These are phyloP conservation scores for Meyerozyma athensensis DNA, from an alignment of 1,139 yeast genomes.

Conservation along the genomic window DNA sequence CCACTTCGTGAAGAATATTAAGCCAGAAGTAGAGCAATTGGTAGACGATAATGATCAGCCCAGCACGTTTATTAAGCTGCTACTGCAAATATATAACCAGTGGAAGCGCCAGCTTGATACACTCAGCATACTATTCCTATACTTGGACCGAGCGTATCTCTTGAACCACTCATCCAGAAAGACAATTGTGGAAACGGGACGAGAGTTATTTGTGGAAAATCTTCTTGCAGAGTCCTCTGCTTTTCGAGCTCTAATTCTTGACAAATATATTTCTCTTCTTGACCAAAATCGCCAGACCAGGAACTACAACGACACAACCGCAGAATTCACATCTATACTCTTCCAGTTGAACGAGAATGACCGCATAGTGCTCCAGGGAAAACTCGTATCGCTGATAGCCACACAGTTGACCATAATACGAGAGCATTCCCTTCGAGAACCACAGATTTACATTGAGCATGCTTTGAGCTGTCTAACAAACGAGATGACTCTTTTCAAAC, in stretches of 20 bases:
- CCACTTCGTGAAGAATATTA: constrained; percentile 9
- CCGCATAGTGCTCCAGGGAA: constrained; percentile 4
- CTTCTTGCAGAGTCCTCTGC: constrained; percentile 12
- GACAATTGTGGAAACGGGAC: constrained; percentile 24
- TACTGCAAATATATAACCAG: constrained; percentile 15
- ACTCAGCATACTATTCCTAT: constrained; percentile 29
- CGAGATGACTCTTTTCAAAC: constrained; percentile 14
- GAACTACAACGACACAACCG: background rate
- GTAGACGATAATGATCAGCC: background rate
- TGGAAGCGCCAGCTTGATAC: constrained; percentile 25
- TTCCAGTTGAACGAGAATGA: constrained; percentile 5
- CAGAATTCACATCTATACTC: constrained; percentile 4
- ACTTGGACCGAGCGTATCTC: constrained; percentile 33
- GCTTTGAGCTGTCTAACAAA: constrained; percentile 3
- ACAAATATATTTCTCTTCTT: constrained; percentile 10
- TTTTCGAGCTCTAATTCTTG: constrained; percentile 9
- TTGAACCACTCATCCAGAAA: constrained; percentile 26
- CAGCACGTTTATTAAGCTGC: constrained; percentile 7
- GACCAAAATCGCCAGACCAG: constrained; percentile 1
- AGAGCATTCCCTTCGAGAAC: no score
- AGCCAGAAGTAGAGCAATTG: background rate
- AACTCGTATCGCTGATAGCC: constrained; percentile 4
- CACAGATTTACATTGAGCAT: background rate
- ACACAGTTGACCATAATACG: constrained; percentile 3
- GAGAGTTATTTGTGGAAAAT: constrained; percentile 16